A percentile compares a stretch with the other conserved stretches of the same genome.
These are phyloP conservation scores for Isatis lusitanica DNA, from an alignment of 441 rosid genomes.

Conservation along the genomic window DNA sequence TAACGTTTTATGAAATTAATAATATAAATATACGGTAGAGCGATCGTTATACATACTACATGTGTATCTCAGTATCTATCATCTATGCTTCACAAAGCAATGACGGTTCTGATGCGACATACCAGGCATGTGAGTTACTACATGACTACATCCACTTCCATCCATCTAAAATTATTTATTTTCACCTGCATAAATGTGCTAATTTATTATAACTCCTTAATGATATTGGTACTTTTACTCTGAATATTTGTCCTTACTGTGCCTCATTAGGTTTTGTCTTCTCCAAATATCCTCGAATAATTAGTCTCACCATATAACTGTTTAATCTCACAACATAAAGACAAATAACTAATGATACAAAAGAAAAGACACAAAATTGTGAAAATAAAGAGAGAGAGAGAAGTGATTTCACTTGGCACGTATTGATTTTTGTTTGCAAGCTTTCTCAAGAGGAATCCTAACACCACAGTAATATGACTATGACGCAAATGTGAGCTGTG, in stretches of 20 bases:
- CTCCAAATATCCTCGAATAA: constrained; percentile 17
- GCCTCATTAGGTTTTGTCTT: constrained; percentile 25
- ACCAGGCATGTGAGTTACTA: constrained; percentile 26
- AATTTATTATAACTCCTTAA: constrained; percentile 12
- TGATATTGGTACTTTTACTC: constrained; percentile 29
- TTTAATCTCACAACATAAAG: constrained; percentile 23
- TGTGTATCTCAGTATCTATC: too few species aligned
- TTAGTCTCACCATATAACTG: constrained; percentile 16
- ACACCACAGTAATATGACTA: background rate
- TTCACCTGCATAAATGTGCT: constrained; percentile 26
- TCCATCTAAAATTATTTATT: constrained; percentile 5
- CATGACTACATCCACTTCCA: background rate
- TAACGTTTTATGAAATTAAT: background rate
- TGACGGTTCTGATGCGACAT: constrained; percentile 18
- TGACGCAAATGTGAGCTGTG: constrained; percentile 11
- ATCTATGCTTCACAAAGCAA: constrained; percentile 18
- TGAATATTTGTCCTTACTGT: constrained; percentile 32
- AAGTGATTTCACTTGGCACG: constrained; percentile 24
- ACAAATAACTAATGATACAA: constrained; percentile 26
- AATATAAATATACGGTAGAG: background rate
- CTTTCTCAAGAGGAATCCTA: constrained; percentile 17
- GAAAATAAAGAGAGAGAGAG: constrained; percentile 20
- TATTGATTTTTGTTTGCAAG: constrained; percentile 21
- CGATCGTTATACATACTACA: background rate
- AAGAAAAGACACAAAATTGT: constrained; percentile 24